Evolutionary conservation across 495 filamentous ascomycete species (phyloP), one percentile per base, ranked within the genome.

Genomic region (Staphylotrichum longicolle): DNA sequence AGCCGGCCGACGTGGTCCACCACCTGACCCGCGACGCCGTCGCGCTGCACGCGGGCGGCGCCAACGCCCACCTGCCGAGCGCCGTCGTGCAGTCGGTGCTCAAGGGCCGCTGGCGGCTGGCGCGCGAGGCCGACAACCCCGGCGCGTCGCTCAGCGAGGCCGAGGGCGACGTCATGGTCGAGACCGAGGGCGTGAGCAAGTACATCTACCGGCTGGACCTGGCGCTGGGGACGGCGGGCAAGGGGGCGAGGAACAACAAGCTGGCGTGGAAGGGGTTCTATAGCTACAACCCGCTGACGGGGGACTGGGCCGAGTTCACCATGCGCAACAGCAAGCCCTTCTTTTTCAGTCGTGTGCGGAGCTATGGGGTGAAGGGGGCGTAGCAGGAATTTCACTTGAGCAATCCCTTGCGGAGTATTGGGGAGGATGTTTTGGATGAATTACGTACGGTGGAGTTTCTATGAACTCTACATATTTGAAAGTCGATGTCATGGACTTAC

Each of bases 211-310:
- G 88, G 35, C 85, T 97, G 80, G 85, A 90, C 52, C 68, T 98
- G 15, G 73, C 83, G 27, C 72, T 98, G 10, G 81, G 82, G 33
- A 81, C 79, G 42, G 80, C 84, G 0, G 82, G 87, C 0, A 77
- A 77, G 59, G 76, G 73, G 5, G 71, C 79, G 20, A 82, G 82
- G 65, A 94, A 93, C 60, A 96, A 91, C 51, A 96, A 93, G 75
- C 71, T 99, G 40, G 75, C 75, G 0, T 98, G 95, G 95, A 87
- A 88, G 71, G 89, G 90, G 0, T 96, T 88, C 74, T 96, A 91
- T 88, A 92, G 86, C 74, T 95, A 94, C 66, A 95, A 96, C 68
- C 81, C 80, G 67, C 75, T 96, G 65, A 93, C 92, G 20, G 91
- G 93, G 69, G 93, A 96, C 72, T 91, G 91, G 88, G 91, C 82